Conservation (phyloP, 2,329 filamentous ascomycete genomes). For the Penicillium sp. region DNA sequence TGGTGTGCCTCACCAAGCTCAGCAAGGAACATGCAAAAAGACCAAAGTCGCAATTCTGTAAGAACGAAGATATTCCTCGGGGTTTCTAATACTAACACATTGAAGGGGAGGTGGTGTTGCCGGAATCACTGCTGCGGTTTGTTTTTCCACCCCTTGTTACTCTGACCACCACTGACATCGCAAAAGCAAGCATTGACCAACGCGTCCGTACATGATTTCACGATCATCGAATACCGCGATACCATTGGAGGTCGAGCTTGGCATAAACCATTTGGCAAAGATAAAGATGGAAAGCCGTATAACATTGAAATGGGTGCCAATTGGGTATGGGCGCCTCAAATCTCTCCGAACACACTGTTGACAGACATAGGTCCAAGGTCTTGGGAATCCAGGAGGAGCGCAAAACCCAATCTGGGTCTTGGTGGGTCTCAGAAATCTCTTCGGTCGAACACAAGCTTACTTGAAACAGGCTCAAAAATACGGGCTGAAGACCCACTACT, state of each 20-base stretch:
- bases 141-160: not conserved
- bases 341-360: not conserved
- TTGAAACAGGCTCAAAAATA: conserved; percentile 55
- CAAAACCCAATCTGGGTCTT: conserved; percentile 21
- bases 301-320: conserved; percentile 22
- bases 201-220: conserved; percentile 23
- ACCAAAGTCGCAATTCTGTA: conserved; percentile 25
- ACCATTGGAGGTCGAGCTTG: conserved; percentile 20
- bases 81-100: conserved; percentile 2
- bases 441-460: not conserved
- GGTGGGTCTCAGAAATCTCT: conserved; percentile 3
- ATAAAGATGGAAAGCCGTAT: conserved; percentile 19
- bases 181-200: conserved; percentile 22
- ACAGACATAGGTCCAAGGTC: conserved; percentile 18
- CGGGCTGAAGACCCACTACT: conserved; percentile 57
- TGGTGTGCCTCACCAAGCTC: conserved; percentile 13
- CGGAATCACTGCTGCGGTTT: conserved; percentile 22
- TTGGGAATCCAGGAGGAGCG: conserved; percentile 17
- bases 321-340: conserved; percentile 9
- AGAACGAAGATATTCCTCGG: not conserved
- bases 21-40: conserved; percentile 22
- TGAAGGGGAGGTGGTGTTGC: conserved; percentile 22
- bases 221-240: conserved; percentile 22
- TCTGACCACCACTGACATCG: not conserved
- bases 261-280: conserved; percentile 17